Evolutionary conservation across 345 rosid species (phyloP), one percentile per base, ranked within the genome.

Genomic region (Schrenkiella parvula): DNA sequence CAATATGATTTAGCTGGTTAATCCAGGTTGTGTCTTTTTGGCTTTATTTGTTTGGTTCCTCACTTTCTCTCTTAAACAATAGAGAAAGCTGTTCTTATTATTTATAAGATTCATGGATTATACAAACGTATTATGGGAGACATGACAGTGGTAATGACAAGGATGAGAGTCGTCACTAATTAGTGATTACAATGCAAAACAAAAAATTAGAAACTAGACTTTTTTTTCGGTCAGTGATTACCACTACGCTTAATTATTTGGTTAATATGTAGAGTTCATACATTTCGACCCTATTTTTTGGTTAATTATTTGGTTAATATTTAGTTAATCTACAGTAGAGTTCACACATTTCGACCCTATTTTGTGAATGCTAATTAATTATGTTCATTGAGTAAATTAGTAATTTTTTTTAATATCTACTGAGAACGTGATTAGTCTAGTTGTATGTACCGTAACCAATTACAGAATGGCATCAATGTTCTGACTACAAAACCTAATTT

Each of bases 1-100:
- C 66, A 66, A 56, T n/a, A 57, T 73, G 60, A 73, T 57, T 72
- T 57, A 66, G 59, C 23, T 71, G 53, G 53, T 71, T n/a, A 62
- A 38, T 25, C 35, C 59, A 35, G 59, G 72, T 65, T 47, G 72
- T 50, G 25, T 37, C 22, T 19, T 73, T 35, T 47, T 47, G 52
- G 35, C 26, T 13, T 66, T 29, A 38, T 46, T 39, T 44, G 59
- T 17, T 64, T 44, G 39, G 55, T 43, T 13, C 62, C 55, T 29
- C 54, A 54, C 48, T 31, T 55, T 55, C 22, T 55, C 15, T 23
- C n/a, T 35, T 71, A 8, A 35, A 46, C 46, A 58, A 57, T 35
- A 22, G 15, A 58, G 0, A 15, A 58, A 19, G 56, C 35, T 57
- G 19, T 8, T 29, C 22, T 37, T n/a, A 15, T 14, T 13, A 28